Evolutionary conservation across 371 early-diverging fungal genomes (phyloP).

Genomic region (Mortierella sp.): DNA sequence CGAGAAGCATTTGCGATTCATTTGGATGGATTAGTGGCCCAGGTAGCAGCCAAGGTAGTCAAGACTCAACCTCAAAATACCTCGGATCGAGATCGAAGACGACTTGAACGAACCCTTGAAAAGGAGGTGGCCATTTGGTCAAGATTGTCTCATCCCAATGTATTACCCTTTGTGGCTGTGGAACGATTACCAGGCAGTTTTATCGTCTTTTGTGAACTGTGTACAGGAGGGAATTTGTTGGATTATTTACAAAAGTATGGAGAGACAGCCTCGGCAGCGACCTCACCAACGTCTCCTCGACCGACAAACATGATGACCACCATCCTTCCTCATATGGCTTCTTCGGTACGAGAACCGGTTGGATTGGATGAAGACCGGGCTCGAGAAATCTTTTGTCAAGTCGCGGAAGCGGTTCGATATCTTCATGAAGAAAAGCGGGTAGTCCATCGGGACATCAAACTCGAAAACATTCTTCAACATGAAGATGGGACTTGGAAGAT

Average conservation of each 20-base stretch:
- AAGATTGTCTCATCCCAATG: conserved; percentile 74
- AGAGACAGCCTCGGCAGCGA: not conserved
- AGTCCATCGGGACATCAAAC: conserved; percentile 93
- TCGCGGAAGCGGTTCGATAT: conserved; percentile 81
- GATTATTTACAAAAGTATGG: conserved; percentile 12
- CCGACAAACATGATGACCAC: not conserved
- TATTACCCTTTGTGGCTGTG: conserved; percentile 65
- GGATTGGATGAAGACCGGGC: conserved; percentile 59
- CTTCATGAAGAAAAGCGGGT: conserved; percentile 78
- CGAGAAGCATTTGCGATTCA: conserved; percentile 58
- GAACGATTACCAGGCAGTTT: conserved; percentile 67
- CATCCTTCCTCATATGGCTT: not conserved
- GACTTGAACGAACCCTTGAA: conserved; percentile 27
- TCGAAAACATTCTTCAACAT: conserved; percentile 87
- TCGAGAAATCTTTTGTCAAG: conserved; percentile 64
- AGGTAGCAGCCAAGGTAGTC: conserved; percentile 54
- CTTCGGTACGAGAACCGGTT: not conserved
- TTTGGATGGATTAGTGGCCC: conserved; percentile 25
- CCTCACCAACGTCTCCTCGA: not conserved
- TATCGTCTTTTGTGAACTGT: conserved; percentile 73
- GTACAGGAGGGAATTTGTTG: conserved; percentile 59
- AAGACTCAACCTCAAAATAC: conserved; percentile 52
- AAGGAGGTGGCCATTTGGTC: conserved; percentile 76
- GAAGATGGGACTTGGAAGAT: conserved; percentile 66
- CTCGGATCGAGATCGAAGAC: not conserved